Conservation (phyloP, 257 asterid genomes). For the Nicotiana otophora region DNA sequence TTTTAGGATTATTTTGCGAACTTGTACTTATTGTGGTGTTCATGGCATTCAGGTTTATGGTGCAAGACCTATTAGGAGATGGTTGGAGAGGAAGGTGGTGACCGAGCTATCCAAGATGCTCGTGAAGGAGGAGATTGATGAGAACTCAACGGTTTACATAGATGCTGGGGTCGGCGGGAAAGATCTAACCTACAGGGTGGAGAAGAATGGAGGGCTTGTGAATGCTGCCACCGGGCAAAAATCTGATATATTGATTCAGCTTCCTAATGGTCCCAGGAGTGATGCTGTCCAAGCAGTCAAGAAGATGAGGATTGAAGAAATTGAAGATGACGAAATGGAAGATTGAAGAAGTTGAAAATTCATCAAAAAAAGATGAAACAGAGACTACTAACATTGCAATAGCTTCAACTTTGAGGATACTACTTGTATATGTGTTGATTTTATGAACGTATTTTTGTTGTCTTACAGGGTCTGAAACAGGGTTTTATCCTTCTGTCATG, state of each 20-base stretch:
- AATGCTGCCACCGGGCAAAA: slow-evolving; percentile 65
- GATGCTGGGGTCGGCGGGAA: slow-evolving; percentile 44
- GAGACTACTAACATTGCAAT: too few relatives aligned
- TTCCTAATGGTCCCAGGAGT: slow-evolving; percentile 31
- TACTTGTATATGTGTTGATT: too few relatives aligned
- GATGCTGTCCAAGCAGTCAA: slow-evolving; percentile 75
- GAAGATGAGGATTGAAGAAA: slow-evolving; percentile 75
- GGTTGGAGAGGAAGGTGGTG: slow-evolving; percentile 89
- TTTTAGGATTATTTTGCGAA: too few relatives aligned
- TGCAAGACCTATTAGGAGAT: slow-evolving; percentile 85
- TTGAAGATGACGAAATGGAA: slow-evolving; percentile 61
- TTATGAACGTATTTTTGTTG: too few relatives aligned
- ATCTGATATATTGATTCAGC: slow-evolving; percentile 67
- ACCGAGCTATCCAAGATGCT: slow-evolving; percentile 83
- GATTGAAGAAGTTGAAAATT: slow-evolving; percentile 15
- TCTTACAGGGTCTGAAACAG: too few relatives aligned
- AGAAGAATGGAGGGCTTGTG: slow-evolving; percentile 81
- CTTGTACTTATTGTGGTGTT: too few relatives aligned
- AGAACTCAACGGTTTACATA: slow-evolving; percentile 68
- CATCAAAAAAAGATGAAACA: background rate
- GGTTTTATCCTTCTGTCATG: too few relatives aligned
- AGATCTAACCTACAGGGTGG: slow-evolving; percentile 48
- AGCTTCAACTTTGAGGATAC: too few relatives aligned
- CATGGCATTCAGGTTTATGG: slow-evolving; percentile 50
- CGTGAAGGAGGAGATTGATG: slow-evolving; percentile 72